These are phyloP conservation scores for Cicer judaicum DNA, from an alignment of 306 rosid species.

Conservation along the genomic window DNA sequence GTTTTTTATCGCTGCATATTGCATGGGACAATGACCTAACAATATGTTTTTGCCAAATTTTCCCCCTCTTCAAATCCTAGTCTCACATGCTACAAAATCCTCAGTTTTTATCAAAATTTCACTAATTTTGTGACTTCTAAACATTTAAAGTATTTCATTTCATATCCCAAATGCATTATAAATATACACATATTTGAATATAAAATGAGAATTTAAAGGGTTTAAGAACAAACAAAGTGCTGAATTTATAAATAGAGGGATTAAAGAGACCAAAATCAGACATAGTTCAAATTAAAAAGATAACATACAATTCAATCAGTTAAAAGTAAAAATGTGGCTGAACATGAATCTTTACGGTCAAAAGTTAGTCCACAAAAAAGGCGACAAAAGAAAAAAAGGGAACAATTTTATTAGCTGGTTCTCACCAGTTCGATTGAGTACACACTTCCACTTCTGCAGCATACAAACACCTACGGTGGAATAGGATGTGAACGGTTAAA, in stretches of 20 bases:
- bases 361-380: constrained; percentile 19
- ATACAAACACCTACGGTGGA: constrained; percentile 65
- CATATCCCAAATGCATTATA: not conserved
- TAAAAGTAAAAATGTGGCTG: not conserved
- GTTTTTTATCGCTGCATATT: constrained; percentile 13
- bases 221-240: not conserved
- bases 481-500: constrained; percentile 5
- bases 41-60: not conserved
- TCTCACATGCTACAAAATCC: not conserved
- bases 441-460: constrained; percentile 82
- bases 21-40: not conserved
- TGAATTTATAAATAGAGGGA: not conserved
- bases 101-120: not conserved
- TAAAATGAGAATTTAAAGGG: not conserved
- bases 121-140: not conserved
- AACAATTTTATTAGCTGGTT: constrained; percentile 17
- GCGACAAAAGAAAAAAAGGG: not conserved
- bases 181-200: not conserved
- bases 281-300: not conserved
- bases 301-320: not conserved
- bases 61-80: not conserved
- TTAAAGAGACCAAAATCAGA: not conserved
- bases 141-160: not conserved
- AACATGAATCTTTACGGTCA: constrained; percentile 16
- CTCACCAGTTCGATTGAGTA: constrained; percentile 76